Base-by-base conservation (phyloP, 1,284 basidiomycete species). In the Fomitiporia mediterranea region DNA sequence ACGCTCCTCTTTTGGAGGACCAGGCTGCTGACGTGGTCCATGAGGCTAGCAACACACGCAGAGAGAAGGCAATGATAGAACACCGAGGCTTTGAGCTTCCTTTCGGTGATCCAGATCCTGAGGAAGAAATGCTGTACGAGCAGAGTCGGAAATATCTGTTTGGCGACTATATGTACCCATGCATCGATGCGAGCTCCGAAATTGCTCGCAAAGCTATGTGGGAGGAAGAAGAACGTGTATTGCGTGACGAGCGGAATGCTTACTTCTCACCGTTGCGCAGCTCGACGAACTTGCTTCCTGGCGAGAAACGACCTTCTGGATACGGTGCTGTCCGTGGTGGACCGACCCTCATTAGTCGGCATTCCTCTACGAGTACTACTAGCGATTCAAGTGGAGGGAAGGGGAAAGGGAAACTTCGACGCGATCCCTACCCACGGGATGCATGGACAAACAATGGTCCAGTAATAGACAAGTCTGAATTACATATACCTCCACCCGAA, bases 91-190 rank as follows among this genome's bases (percentile, higher is more conserved):
- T 78, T 61, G 79, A 76, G 15, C 67, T 91, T 40, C 79, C 79
- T 15, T 89, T 89, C 64, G 83, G 80, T 2, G 82, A 82, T 35
- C 66, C 79, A 57, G 77, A 86, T 62, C 72, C 78, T 38, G 75
- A 73, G 57, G 84, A 94, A 70, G 83, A 91, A 67, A 75, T 79
- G 59, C 70, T 94, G 43, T 95, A 86, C 64, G 72, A 71, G 17
- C 77, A 88, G 51, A 85, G 86, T 64, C 79, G 82, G 63, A 77
- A 80, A 61, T 86, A 91, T 54, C 73, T 93, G 21, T 94, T 96
- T 64, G 97, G 96, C 7, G 94, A 98, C 72, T 94, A 94, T 66
- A 84, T 89, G 63, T 97, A 96, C 68, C 92, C 92, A 0, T 86
- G 84, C 61, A 86, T 95, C 58, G 94, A 95, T 65, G 85, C 91